phyloP scores from a whole-genome alignment of 2,329 filamentous ascomycete genomes.

The Colletotrichum higginsianum region DNA sequence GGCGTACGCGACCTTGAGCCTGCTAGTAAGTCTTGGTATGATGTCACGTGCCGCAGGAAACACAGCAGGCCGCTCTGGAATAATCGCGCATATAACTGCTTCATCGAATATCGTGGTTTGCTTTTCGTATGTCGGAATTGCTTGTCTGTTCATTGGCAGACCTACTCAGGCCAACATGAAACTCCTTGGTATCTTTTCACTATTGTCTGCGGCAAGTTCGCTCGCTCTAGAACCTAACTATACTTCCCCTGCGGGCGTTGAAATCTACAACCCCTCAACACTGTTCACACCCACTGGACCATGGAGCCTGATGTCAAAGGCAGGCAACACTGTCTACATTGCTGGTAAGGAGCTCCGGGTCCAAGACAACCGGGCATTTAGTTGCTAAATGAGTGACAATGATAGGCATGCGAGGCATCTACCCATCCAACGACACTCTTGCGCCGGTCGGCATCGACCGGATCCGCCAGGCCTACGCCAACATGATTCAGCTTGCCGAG shows the following conservation, averaged over 20 bases:
- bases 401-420: conserved; percentile 52
- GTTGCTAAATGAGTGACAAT: not conserved
- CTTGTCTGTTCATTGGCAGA: not conserved
- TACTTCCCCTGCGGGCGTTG: conserved; percentile 48
- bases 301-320: conserved; percentile 51
- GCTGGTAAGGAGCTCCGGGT: conserved; percentile 41
- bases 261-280: conserved; percentile 48
- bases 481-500: conserved; percentile 50
- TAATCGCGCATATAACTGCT: no score
- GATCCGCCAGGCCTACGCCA: conserved; percentile 51
- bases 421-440: conserved; percentile 49
- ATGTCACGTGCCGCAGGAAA: not conserved
- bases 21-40: conserved; percentile 1
- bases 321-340: conserved; percentile 50
- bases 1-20: no score
- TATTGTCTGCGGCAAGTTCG: not conserved
- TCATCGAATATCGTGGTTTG: not conserved
- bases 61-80: not conserved
- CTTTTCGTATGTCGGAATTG: fast-evolving
- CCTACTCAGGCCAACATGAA: not conserved
- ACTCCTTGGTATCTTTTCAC: not conserved
- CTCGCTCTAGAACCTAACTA: conserved; percentile 44
- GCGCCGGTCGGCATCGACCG: conserved; percentile 48
- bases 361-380: not conserved
- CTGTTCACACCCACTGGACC: conserved; percentile 49